Evolutionary conservation across 1,139 yeast genomes (phyloP).

Genomic region (Blastobotrys elegans): DNA sequence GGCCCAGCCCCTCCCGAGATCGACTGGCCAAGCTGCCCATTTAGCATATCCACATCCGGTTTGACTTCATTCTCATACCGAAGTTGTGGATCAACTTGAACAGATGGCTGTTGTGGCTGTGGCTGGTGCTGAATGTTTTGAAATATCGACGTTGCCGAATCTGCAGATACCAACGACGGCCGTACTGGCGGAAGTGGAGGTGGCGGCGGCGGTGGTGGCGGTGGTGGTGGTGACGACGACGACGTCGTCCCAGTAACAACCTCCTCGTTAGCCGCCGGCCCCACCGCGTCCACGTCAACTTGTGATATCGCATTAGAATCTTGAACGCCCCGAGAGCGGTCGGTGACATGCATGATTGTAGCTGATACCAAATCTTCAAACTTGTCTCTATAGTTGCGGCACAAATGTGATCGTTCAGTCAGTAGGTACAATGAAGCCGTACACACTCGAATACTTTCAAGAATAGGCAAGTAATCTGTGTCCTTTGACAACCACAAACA

Average conservation of each 20-base stretch:
- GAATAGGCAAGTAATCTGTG: slow-evolving; percentile 25
- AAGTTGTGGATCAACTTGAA: neutral
- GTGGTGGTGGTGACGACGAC: neutral
- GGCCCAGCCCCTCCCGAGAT: neutral
- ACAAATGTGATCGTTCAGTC: slow-evolving; percentile 58
- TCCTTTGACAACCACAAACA: slow-evolving; percentile 59
- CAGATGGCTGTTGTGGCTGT: neutral
- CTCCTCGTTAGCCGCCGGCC: too few species aligned
- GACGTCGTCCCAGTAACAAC: neutral
- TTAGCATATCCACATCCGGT: slow-evolving; percentile 2
- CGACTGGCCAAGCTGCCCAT: neutral
- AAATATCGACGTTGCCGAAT: slow-evolving; percentile 14
- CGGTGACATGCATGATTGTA: slow-evolving; percentile 37
- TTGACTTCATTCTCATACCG: slow-evolving; percentile 1
- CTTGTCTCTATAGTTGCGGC: slow-evolving; percentile 53
- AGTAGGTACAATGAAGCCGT: slow-evolving; percentile 54
- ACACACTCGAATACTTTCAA: slow-evolving; percentile 56
- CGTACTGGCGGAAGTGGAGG: slow-evolving; percentile 3
- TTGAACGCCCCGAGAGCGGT: slow-evolving; percentile 16
- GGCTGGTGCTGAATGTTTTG: slow-evolving; percentile 12
- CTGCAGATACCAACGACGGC: slow-evolving; percentile 12
- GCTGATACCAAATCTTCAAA: slow-evolving; percentile 58
- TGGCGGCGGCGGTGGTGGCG: neutral
- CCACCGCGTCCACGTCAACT: neutral
- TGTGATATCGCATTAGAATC: too few species aligned